Percentiles rank a stretch among this genome's conserved stretches.
Evolutionary conservation across 2,329 filamentous ascomycete genomes (phyloP).

Genomic region (Magnaporthiopsis rhizophila): DNA sequence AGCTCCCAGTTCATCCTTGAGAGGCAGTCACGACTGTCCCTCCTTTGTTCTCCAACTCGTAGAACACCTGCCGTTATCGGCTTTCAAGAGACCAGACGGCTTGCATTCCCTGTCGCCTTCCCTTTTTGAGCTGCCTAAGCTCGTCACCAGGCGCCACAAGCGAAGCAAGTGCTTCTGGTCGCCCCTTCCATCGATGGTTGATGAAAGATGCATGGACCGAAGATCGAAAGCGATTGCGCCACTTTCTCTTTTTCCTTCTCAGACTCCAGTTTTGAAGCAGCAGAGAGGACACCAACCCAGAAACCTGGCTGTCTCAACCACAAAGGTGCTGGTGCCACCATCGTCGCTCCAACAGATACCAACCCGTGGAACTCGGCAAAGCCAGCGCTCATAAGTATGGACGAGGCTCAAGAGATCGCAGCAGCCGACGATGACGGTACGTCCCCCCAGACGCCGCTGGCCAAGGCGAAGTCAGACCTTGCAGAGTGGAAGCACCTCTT

Average conservation of each 20-base stretch:
- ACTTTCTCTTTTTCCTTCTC: not conserved
- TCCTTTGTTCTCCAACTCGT: not conserved
- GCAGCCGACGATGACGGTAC: not conserved
- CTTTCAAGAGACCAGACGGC: no score
- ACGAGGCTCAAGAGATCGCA: not conserved
- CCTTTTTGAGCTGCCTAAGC: not conserved
- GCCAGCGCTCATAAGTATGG: not conserved
- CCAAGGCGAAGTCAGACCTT: not conserved
- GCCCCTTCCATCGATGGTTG: not conserved
- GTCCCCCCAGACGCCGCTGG: not conserved
- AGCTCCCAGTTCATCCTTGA: not conserved
- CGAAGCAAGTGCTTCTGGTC: not conserved
- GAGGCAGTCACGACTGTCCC: not conserved
- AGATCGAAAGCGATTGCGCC: not conserved
- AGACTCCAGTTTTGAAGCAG: not conserved
- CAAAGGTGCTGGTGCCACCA: not conserved
- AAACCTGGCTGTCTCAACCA: not conserved
- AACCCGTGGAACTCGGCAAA: not conserved
- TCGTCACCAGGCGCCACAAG: not conserved
- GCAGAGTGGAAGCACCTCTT: constrained; percentile 44
- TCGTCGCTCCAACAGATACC: not conserved
- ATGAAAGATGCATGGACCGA: not conserved
- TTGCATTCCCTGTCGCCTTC: not conserved
- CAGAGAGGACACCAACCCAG: not conserved
- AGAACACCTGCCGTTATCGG: not conserved